These are phyloP conservation scores for Castanopsis chinensis DNA, from an alignment of 306 rosid genomes.

Conservation along the genomic window DNA sequence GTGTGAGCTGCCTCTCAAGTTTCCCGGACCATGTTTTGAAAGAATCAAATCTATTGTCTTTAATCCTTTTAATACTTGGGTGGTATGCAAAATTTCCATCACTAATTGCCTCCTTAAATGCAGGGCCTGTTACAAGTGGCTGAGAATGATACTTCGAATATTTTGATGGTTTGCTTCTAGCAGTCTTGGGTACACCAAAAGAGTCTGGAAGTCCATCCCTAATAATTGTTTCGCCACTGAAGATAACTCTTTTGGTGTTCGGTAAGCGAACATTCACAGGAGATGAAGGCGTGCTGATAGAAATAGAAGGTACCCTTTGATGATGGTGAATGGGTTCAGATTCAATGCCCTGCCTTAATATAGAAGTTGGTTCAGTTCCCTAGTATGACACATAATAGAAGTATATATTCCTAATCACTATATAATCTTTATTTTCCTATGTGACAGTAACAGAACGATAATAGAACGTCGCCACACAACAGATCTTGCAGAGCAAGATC, in stretches of 20 bases:
- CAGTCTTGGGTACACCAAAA: not conserved
- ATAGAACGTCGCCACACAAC: not conserved
- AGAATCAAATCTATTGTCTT: constrained; percentile 66
- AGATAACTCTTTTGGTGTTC: constrained; percentile 32
- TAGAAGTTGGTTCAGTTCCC: constrained; percentile 37
- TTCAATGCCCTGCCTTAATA: constrained; percentile 24
- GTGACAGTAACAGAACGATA: not conserved
- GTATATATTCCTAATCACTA: not conserved
- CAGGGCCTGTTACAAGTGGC: constrained; percentile 51
- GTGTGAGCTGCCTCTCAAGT: constrained; percentile 68
- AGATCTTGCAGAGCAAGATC: too few species aligned
- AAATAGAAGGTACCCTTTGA: constrained; percentile 50
- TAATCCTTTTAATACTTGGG: constrained; percentile 35
- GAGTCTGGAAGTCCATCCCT: constrained; percentile 19
- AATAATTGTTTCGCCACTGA: constrained; percentile 37
- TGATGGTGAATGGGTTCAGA: constrained; percentile 39
- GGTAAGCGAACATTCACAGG: constrained; percentile 29
- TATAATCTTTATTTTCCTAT: not conserved
- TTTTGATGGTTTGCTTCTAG: constrained; percentile 23
- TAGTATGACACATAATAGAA: constrained; percentile 13
- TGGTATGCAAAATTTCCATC: constrained; percentile 9
- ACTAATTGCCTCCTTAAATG: constrained; percentile 11
- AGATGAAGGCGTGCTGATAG: constrained; percentile 79
- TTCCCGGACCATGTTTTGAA: constrained; percentile 82
- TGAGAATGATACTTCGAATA: constrained; percentile 57